Base-by-base conservation (phyloP, 495 filamentous ascomycete species). In the Penicillium canescens region DNA sequence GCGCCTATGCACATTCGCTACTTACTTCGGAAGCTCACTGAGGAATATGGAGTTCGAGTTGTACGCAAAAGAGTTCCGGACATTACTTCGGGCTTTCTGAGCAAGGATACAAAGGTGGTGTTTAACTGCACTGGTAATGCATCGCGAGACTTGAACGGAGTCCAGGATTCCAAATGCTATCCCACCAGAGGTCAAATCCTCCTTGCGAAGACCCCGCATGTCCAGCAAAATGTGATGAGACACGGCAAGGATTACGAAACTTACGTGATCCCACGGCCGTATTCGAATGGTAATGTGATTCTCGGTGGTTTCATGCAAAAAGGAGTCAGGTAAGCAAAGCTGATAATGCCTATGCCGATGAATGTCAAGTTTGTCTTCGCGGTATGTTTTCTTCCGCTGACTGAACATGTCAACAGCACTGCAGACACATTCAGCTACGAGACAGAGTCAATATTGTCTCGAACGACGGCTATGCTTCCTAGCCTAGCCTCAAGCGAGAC, bases 131-230 rank as follows among this genome's bases (percentile, higher is more conserved):
- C 59, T 11, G 66, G 66, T 10, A 62, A 62, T 35, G 61, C 53
- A 1, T 58, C 68, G 1, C 49, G 44, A 36, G 55, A 55, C 6
- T 52, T 69, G 18, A 38, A 57, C 6, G 68, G 66, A 8, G 66
- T 71, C 3, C 37, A 52, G 31, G 68, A 71, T 39, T 37, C 39
- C 2, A 66, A 65, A 43, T 61, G 54, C 42, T 71, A 52, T 37
- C 66, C 68, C 12, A 73, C 72, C 0, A 54, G 71, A 33, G 75
- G 73, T 0, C 75, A 77, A 46, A 67, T 77, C 7, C 59, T 77
- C 4, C 57, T 78, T 2, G 66, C 67, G 7, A 68, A 61, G 26
- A 70, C 71, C 11, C 63, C 72, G 3, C 55, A 53, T 1, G 56
- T 70, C 11, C 50, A 50, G 37, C 40, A 53, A 8, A 70, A 67